Base-by-base conservation (phyloP, 2,329 filamentous ascomycete genomes). In the Cercospora sojina region DNA sequence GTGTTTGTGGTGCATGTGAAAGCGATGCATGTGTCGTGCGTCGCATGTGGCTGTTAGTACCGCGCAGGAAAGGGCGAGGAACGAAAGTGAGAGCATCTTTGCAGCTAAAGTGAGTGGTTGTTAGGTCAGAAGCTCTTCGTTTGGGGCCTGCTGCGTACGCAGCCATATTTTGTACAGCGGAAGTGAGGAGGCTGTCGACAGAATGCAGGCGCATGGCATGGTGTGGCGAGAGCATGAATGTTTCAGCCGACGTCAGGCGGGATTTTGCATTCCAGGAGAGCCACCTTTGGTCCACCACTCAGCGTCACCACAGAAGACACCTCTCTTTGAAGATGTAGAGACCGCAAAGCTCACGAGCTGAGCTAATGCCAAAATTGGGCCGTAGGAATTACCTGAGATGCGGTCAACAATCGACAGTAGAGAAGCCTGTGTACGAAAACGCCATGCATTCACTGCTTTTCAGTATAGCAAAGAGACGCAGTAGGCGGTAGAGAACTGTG, bases 221-320 rank as follows among this genome's bases (percentile, higher is more conserved):
- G 23, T 27, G 62, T 67, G 65, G 61, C 61, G 57, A 61, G 65
- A 63, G 64, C 64, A 64, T 66, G 53, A 62, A 66, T 66, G 60
- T 59, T 63, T 57, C 64, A 55, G 57, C 47, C 20, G 49, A 59
- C 27, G 64, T 55, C 53, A 35, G 53, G 53, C n/a, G 53, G 53
- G 8, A 32, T 5, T 18, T 20, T 35, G 27, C 53, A 57, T 53
- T 53, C 47, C 47, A 53, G 47, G 12, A 53, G 47, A 53, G 47
- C 47, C 47, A 53, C 47, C 13, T n/a, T n/a, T 13, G 25, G 13
- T 29, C 13, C 25, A 25, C 3, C n/a, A 3, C 18, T 57, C 53
- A 18, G 25, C 27, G 49, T 27, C 20, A 2, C 47, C 47, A 51
- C 9, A 51, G 1, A 16, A 1, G 25, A 25, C 47, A 13, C 9